Conservation (phyloP, 345 rosid genomes). For the Syzygium grande region DNA sequence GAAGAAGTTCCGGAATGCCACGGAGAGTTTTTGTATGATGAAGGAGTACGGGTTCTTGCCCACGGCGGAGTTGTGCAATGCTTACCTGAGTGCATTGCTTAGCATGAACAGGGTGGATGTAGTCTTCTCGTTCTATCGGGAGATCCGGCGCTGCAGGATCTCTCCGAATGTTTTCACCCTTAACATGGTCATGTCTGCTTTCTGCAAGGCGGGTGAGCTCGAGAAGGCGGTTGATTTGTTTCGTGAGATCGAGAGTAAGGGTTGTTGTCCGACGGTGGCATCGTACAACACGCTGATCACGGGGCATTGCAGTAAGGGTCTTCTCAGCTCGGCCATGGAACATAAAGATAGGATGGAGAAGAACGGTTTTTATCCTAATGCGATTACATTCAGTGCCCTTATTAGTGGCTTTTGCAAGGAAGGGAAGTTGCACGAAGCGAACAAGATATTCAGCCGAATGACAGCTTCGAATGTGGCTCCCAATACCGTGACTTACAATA, state of each 20-base stretch:
- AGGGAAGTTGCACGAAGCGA: constrained; percentile 53
- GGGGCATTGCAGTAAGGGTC: constrained; percentile 58
- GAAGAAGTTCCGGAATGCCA: constrained; percentile 69
- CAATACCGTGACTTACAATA: constrained; percentile 61
- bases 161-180: constrained; percentile 68
- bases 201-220: constrained; percentile 56
- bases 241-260: constrained; percentile 41
- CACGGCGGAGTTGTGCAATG: constrained; percentile 65
- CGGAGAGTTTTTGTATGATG: constrained; percentile 48
- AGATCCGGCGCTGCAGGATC: constrained; percentile 60
- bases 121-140: constrained; percentile 48
- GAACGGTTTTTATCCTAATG: constrained; percentile 43
- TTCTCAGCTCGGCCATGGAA: constrained; percentile 52
- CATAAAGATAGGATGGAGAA: constrained; percentile 49
- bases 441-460: constrained; percentile 52
- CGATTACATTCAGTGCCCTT: constrained; percentile 58
- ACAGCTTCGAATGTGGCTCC: constrained; percentile 48
- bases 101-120: constrained; percentile 48
- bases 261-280: constrained; percentile 34
- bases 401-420: constrained; percentile 61
- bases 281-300: constrained; percentile 73
- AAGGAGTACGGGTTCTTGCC: constrained; percentile 66
- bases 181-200: constrained; percentile 57
- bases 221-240: constrained; percentile 56
- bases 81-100: constrained; percentile 64